Evolutionary conservation across 2,329 filamentous ascomycete species (phyloP).

Genomic region (Sporothrix schenckii): DNA sequence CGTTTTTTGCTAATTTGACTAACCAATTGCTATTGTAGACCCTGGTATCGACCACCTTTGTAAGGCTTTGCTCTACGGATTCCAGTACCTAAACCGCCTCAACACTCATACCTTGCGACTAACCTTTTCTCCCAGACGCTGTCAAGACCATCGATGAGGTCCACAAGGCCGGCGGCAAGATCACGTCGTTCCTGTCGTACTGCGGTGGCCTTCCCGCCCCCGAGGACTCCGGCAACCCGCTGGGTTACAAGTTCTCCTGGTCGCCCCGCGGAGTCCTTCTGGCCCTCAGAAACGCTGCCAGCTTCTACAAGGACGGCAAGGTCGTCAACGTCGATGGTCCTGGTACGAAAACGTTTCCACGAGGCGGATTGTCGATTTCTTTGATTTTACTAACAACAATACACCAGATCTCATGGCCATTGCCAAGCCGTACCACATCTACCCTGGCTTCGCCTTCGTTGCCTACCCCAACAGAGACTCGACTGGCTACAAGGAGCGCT

Average conservation of each 20-base stretch:
- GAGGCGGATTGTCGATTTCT: not conserved
- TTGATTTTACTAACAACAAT: not conserved
- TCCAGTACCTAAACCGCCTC: no score
- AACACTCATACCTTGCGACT: not conserved
- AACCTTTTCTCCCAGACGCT: constrained; percentile 62
- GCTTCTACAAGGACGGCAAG: constrained; percentile 78
- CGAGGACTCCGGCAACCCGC: constrained; percentile 81
- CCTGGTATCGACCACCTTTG: constrained; percentile 72
- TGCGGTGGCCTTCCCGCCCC: constrained; percentile 76
- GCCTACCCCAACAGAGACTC: constrained; percentile 95
- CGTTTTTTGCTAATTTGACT: not conserved
- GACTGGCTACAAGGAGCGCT: constrained; percentile 82
- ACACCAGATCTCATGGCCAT: constrained; percentile 74
- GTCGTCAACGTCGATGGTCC: constrained; percentile 64
- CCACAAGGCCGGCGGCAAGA: constrained; percentile 84
- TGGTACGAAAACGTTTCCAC: constrained; percentile 10
- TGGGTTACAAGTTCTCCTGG: constrained; percentile 91
- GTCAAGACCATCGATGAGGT: constrained; percentile 86
- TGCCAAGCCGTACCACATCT: constrained; percentile 89
- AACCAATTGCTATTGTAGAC: constrained; percentile 49
- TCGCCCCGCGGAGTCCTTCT: constrained; percentile 82
- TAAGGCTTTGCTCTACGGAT: constrained; percentile 30
- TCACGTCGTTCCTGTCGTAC: constrained; percentile 78
- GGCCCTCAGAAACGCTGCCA: constrained; percentile 82
- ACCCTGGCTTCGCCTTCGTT: constrained; percentile 82